phyloP scores from a whole-genome alignment of 2,329 filamentous ascomycete genomes.

The Cladosporium halotolerans region DNA sequence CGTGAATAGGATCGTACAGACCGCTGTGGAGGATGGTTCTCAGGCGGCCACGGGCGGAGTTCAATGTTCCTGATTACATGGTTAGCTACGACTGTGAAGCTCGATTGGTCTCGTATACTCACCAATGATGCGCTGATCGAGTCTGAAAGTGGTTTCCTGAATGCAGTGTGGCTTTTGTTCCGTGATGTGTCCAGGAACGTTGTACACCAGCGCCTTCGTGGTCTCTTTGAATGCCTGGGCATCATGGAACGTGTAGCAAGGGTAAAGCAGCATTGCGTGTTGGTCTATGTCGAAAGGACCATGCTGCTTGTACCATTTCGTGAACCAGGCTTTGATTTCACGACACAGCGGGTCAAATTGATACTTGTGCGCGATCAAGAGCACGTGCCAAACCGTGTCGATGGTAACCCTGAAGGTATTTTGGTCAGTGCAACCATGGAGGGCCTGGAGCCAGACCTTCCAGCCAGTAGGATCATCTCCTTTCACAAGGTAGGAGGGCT shows the following conservation, averaged over 20 bases:
- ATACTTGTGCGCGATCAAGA: slow-evolving; percentile 16
- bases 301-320: slow-evolving; percentile 11
- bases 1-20: slow-evolving; percentile 15
- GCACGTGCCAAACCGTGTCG: slow-evolving; percentile 15
- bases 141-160: not conserved
- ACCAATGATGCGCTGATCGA: slow-evolving; percentile 7
- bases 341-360: slow-evolving; percentile 5
- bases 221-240: slow-evolving; percentile 22
- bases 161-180: slow-evolving; percentile 20
- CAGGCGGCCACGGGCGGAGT: slow-evolving; percentile 13
- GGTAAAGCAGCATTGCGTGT: slow-evolving; percentile 20
- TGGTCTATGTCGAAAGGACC: slow-evolving; percentile 10
- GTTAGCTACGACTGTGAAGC: not conserved
- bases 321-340: slow-evolving; percentile 14
- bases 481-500: not conserved
- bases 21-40: slow-evolving; percentile 16
- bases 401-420: slow-evolving; percentile 4
- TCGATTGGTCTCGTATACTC: not conserved
- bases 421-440: slow-evolving; percentile 6
- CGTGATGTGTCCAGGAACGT: slow-evolving; percentile 23
- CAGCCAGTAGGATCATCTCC: not conserved
- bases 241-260: slow-evolving; percentile 27
- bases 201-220: slow-evolving; percentile 30
- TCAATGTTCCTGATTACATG: not conserved
- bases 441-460: slow-evolving; percentile 15